phyloP scores from a whole-genome alignment of 768 basidiomycete species.

The Infundibulicybe gibba region DNA sequence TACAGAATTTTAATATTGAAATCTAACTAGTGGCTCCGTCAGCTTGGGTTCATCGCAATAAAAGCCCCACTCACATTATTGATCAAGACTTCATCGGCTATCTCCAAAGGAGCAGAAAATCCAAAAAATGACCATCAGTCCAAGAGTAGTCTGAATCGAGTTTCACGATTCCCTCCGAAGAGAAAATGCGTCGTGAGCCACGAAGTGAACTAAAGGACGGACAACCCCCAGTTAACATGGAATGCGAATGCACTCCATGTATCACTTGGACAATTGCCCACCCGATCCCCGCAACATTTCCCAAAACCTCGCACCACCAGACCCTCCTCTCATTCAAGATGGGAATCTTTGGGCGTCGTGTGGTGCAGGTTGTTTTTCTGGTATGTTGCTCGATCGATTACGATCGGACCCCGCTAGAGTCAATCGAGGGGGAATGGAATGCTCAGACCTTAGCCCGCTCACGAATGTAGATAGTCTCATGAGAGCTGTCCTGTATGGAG shows the following conservation, averaged over 20 bases:
- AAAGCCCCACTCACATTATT: too few species aligned
- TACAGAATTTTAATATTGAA: too few species aligned
- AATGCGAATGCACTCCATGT: slow-evolving; percentile 9
- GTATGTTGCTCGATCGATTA: slow-evolving; percentile 49
- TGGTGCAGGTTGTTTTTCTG: slow-evolving; percentile 42
- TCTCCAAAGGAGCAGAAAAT: slow-evolving; percentile 6
- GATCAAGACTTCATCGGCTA: too few species aligned
- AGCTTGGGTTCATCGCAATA: too few species aligned
- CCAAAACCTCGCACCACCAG: slow-evolving; percentile 26
- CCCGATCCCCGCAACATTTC: slow-evolving; percentile 45
- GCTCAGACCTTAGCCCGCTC: too few species aligned
- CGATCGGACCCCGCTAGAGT: slow-evolving; percentile 46
- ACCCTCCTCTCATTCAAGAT: slow-evolving; percentile 19
- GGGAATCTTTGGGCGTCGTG: slow-evolving; percentile 34
- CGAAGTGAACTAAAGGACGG: slow-evolving; percentile 52
- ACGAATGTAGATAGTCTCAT: too few species aligned
- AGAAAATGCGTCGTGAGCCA: slow-evolving; percentile 28
- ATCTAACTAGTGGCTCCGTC: too few species aligned
- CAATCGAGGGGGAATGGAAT: too few species aligned
- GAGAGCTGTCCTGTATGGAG: too few species aligned
- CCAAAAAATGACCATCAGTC: slow-evolving; percentile 35
- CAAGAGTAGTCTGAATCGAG: slow-evolving; percentile 65
- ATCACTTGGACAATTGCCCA: slow-evolving; percentile 15
- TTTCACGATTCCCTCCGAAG: slow-evolving; percentile 26
- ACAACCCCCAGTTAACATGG: background rate